phyloP scores from a whole-genome alignment of 345 rosid species.

The Triadica sebifera region DNA sequence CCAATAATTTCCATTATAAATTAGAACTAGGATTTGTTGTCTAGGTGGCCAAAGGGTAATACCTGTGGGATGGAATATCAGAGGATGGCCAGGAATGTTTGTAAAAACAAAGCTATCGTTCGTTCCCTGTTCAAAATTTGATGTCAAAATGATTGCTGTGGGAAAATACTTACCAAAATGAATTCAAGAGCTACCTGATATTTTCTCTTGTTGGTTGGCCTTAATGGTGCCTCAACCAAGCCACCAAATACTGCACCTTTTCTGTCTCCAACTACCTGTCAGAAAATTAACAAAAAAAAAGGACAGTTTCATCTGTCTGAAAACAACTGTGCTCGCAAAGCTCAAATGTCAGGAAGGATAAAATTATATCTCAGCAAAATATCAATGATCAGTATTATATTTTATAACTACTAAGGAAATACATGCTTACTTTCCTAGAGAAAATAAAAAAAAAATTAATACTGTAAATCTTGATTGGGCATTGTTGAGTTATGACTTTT shows the following conservation, averaged over 20 bases:
- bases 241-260: constrained; percentile 97
- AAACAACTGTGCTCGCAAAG: neutral
- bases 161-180: neutral
- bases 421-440: neutral
- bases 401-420: neutral
- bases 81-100: constrained; percentile 58
- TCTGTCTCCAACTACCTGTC: constrained; percentile 81
- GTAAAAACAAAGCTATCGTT: constrained; percentile 90
- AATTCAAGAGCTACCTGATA: constrained; percentile 62
- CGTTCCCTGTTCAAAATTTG: constrained; percentile 61
- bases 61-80: constrained; percentile 85
- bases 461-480: neutral
- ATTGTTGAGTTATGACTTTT: neutral
- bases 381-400: too few species aligned
- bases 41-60: constrained; percentile 5
- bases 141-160: constrained; percentile 13
- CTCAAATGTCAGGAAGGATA: neutral
- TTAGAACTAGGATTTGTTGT: neutral
- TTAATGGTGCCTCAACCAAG: constrained; percentile 87
- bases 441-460: neutral
- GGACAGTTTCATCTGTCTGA: neutral
- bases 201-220: constrained; percentile 66
- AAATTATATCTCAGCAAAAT: too few species aligned
- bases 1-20: neutral
- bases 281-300: constrained; percentile 17